Conservation (phyloP, 306 rosid genomes). For the Vigna nakashimae region DNA sequence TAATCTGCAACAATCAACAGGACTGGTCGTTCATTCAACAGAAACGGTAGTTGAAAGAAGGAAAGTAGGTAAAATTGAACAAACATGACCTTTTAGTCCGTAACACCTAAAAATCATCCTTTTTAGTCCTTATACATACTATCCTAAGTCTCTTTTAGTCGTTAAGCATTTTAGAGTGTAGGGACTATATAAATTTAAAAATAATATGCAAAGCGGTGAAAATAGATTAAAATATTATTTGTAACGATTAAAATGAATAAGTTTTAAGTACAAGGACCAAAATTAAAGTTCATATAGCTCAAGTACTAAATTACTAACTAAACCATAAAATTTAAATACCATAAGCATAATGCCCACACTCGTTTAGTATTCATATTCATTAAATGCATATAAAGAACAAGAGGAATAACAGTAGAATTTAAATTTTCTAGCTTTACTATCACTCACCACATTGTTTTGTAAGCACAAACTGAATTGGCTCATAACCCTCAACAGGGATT, state of each 20-base stretch:
- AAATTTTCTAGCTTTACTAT: conserved; percentile 27
- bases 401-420: conserved; percentile 12
- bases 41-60: background rate
- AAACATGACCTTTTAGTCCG: no score
- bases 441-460: conserved; percentile 87
- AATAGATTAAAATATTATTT: no score
- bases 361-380: conserved; percentile 30
- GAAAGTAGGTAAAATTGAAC: no score
- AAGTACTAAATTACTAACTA: no score
- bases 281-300: no score
- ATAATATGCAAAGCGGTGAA: no score
- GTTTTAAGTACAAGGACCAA: no score
- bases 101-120: background rate
- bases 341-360: conserved; percentile 4
- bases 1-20: conserved; percentile 67
- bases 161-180: no score
- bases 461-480: conserved; percentile 76
- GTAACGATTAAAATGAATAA: no score
- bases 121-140: no score
- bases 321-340: background rate
- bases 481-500: conserved; percentile 83
- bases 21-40: conserved; percentile 22
- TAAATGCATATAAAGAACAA: conserved; percentile 14
- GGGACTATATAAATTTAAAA: no score
- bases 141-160: no score